Base-by-base conservation (phyloP, 2,329 filamentous ascomycete species). In the Exutisphaerella laricina region DNA sequence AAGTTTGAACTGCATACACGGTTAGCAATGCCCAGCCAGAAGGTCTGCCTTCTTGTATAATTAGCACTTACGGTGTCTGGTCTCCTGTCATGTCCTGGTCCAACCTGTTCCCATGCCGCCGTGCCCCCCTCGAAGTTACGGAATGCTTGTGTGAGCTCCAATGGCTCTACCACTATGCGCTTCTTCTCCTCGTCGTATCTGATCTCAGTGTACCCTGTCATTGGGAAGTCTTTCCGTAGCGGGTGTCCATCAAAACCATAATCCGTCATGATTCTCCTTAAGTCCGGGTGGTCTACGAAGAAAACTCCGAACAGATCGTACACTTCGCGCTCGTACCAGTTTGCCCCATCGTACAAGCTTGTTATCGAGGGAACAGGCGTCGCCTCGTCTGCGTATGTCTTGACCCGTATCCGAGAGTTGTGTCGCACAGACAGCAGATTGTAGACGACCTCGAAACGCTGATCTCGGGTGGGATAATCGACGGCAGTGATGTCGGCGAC, bases 171-270 rank as follows among this genome's bases (percentile, higher is more conserved):
- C 48, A 98, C 90, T 64, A 98, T 96, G 50, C 92, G 81, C 81
- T 98, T 98, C 85, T 96, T 98, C 78, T 98, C 94, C 72, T 98
- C 92, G 57, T 98, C 92, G 64, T 94, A 98, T 62, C 92, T 79
- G 56, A 98, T 84, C 73, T 98, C 94, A 23, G 92, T 98, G 74
- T 98, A 98, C 35, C 92, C 92, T 2, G 92, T 96, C 66, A 98
- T 72, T 16, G 92, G 92, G 73, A 98, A 98, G 66, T 98, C 92
- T 74, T 98, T 98, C 63, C 94, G 80, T 64, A 98, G 72, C 30
- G 92, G 92, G 71, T 98, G 92, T 40, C 92, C 92, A 67, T 98
- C 94, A 63, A 98, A 98, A 40, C 92, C 92, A 67, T 98, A 98
- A 67, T 98, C 92, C 54, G 92, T 98, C 90, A 98, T 94, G 72